A percentile compares a stretch with the other conserved stretches of the same genome.
Evolutionary conservation across 2,329 filamentous ascomycete genomes (phyloP).

Genomic region (Colletotrichum agaves): DNA sequence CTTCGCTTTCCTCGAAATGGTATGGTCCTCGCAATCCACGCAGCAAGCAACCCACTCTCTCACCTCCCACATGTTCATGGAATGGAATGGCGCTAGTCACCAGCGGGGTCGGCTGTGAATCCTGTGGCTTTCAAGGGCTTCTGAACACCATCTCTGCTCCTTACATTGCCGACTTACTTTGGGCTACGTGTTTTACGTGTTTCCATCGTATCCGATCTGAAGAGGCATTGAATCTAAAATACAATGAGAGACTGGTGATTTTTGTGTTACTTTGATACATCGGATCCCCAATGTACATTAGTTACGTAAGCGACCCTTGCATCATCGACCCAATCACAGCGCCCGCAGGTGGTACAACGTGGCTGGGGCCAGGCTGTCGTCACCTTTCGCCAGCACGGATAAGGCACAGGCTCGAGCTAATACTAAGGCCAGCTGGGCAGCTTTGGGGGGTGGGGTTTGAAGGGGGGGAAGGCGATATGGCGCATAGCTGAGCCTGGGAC

Average conservation of each 20-base stretch:
- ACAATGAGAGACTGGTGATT: not conserved
- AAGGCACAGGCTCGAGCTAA: conserved; percentile 34
- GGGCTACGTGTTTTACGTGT: no score
- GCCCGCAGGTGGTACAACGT: conserved; percentile 9
- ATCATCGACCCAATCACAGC: conserved; percentile 10
- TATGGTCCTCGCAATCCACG: conserved; percentile 25
- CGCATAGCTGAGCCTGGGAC: conserved; percentile 13
- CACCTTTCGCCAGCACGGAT: conserved; percentile 36
- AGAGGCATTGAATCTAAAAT: no score
- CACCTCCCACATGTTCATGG: no score
- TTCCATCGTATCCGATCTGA: no score
- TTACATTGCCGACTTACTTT: no score
- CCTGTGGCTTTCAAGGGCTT: no score
- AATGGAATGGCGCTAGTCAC: no score
- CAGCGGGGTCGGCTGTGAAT: no score
- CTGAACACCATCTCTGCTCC: no score
- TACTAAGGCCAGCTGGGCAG: conserved; percentile 36
- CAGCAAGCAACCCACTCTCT: conserved; percentile 11
- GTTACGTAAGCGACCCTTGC: conserved; percentile 9
- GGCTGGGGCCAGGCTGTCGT: conserved; percentile 35
- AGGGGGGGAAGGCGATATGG: conserved; percentile 12
- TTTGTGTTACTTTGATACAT: not conserved
- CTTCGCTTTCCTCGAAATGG: conserved; percentile 26
- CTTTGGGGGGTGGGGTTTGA: no score
- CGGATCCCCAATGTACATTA: no score